Conservation (phyloP, 2,329 filamentous ascomycete genomes). For the Cytospora mali region DNA sequence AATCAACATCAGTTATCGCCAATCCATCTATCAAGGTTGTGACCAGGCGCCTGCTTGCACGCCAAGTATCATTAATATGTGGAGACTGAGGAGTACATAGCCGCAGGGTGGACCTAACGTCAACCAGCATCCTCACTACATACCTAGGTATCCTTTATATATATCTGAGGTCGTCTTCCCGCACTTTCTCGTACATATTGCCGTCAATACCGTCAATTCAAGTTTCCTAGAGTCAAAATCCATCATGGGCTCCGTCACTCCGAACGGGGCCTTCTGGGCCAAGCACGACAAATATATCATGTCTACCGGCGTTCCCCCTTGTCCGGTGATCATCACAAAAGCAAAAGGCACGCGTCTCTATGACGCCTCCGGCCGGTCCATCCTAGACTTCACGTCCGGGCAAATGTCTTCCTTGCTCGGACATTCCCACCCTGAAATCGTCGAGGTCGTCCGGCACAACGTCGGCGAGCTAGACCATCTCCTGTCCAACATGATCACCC, state of each 20-base stretch:
- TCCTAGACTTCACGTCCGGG: conserved; percentile 62
- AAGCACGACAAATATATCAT: conserved; percentile 46
- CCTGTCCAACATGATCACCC: conserved; percentile 58
- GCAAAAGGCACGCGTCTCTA: conserved; percentile 51
- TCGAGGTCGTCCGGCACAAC: conserved; percentile 50
- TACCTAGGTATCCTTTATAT: background rate
- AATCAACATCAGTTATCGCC: no score
- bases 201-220: background rate
- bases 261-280: conserved; percentile 36
- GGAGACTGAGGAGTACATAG: no score
- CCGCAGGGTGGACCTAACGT: background rate
- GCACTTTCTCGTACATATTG: background rate
- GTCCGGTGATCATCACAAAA: conserved; percentile 45
- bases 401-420: conserved; percentile 62
- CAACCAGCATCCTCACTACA: background rate
- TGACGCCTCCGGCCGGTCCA: conserved; percentile 44
- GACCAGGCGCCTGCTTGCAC: no score
- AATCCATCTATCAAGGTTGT: no score
- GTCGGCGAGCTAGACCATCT: conserved; percentile 57
- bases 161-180: background rate
- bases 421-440: conserved; percentile 60
- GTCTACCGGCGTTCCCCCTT: conserved; percentile 45
- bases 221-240: no score
- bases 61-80: no score
- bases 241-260: conserved; percentile 26